Evolutionary conservation across 2,329 filamentous ascomycete genomes (phyloP), one percentile per base, ranked within the genome.

Genomic region (Pseudogymnoascus sp.): DNA sequence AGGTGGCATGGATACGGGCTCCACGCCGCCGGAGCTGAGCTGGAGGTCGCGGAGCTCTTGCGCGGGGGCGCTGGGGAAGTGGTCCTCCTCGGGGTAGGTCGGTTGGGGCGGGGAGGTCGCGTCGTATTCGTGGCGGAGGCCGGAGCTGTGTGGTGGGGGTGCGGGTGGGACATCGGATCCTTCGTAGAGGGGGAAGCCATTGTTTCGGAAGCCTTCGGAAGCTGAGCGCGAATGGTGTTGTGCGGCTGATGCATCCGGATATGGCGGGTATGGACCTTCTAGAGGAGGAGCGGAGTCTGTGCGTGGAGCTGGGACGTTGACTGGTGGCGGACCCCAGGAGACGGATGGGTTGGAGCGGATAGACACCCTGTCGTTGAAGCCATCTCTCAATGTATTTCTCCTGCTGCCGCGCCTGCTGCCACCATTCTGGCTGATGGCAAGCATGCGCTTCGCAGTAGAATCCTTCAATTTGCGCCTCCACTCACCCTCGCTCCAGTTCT

Each of bases 381-480:
- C 81, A n/a, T 86, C 80, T 18, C 78, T 79, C 25, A 75, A 75
- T 63, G 81, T 83, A 67, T 79, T 83, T 67, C 80, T 83, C 56
- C 83, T 80, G 68, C 85, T 85, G 66, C 82, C 84, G 65, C 81
- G 81, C 63, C 81, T 79, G 64, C 79, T 72, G 42, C 69, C 68
- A 28, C 69, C 70, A n/a, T 67, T 81, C 53, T 84, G 75, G 14
- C 73, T 82, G 59, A 84, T 78, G 14, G 79, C 81, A 28, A 84
- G 85, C 84, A 96, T 93, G 21, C 91, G 85, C 62, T 84, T 85
- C 4, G 89, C 86, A 0, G 93, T 97, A 50, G 93, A 79, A 64
- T 97, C 92, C 76, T 97, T 97, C 73, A 99, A 77, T 70, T 88
- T 86, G 72, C 87, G 89, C 68, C 92, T 86, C 94, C 94, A 99